Base-by-base conservation (phyloP, 2,329 filamentous ascomycete species). In the Aspergillus calidoustus region DNA sequence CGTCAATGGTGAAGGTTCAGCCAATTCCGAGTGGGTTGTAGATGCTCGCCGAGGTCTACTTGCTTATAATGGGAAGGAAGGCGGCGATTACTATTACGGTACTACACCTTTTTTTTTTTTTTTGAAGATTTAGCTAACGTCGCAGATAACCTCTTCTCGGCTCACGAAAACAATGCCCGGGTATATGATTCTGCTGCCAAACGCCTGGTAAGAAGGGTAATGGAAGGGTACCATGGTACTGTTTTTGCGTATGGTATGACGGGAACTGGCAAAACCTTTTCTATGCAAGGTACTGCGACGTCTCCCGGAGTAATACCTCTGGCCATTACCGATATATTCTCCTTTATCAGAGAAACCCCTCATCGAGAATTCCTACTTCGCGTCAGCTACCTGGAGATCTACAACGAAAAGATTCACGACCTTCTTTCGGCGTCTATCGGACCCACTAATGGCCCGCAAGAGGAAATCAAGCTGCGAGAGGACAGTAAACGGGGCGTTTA, bases 201-300 rank as follows among this genome's bases (percentile, higher is more conserved):
- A 79, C 90, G 95, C 64, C 83, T 99, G 55, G 95, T 99, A 51
- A 90, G 95, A 69, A 86, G 95, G 71, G 95, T 99, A 54, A 99
- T 99, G 95, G 95, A 99, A 81, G 95, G 95, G 47, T 99, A 98
- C 76, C 94, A 98, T 72, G 95, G 94, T 62, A 99, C 95, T 1
- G 95, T 99, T 25, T 98, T 99, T 76, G 94, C 94, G 19, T 99
- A 99, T 76, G 95, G 95, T 73, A 98, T 98, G 93, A 99, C 95
- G 4, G 95, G 95, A 64, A 98, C 95, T 0, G 95, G 95, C 69
- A 99, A 99, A 81, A 99, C 95, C 0, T 99, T 98, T 76, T 98
- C 94, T 44, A 99, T 99, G 95, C 95, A 99, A 81, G 95, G 95
- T 69, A 99, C 95, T 11, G 93, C 93, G 50, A 92, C 91, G 3